Base-by-base conservation (phyloP, 148 eudicot genomes). In the Rhododendron vialii region DNA sequence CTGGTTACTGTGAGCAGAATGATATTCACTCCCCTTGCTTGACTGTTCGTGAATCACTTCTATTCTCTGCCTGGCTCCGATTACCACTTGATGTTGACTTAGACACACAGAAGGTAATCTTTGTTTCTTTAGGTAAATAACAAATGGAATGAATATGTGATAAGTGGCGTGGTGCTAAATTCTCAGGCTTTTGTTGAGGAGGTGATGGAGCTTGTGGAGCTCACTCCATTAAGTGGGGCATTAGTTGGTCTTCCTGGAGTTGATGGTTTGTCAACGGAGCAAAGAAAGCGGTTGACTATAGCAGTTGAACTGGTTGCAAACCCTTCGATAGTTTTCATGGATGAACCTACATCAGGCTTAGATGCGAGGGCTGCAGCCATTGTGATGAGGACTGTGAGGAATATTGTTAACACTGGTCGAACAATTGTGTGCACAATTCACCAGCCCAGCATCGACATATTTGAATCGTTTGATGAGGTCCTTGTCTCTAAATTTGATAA, bases 1-100 rank as follows among this genome's bases (percentile, higher is more conserved):
- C 99, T 89, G 99, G 99, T 85, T 97, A 97, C 90, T 97, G 99
- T 91, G 99, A 97, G 89, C 99, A 97, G 91, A 97, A 93, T 89
- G 99, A 97, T 83, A 89, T 97, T 84, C 99, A 97, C 88, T 95
- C 99, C 51, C 99, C 99, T 55, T 95, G 98, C 94, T 92, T 97
- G 89, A 97, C 99, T 81, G 95, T 97, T 85, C 87, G 90, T 57
- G 99, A 97, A 88, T 97, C 99, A 78, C 98, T 97, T 88, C 87
- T 95, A 47, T 97, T 95, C 88, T 97, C 99, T 86, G 99, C 99
- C 43, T 95, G 98, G 98, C 90, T 97, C 57, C 95, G 99, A 35
- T 87, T 97, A 85, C 89, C 99, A 67, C 83, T 89, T 47, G 95
- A 94, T 75, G 91, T 97, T 84, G 96, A 94, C 91, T 85, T 89